Evolutionary conservation across 768 basidiomycete species (phyloP), one percentile per base, ranked within the genome.

Genomic region (Mycena amicta): DNA sequence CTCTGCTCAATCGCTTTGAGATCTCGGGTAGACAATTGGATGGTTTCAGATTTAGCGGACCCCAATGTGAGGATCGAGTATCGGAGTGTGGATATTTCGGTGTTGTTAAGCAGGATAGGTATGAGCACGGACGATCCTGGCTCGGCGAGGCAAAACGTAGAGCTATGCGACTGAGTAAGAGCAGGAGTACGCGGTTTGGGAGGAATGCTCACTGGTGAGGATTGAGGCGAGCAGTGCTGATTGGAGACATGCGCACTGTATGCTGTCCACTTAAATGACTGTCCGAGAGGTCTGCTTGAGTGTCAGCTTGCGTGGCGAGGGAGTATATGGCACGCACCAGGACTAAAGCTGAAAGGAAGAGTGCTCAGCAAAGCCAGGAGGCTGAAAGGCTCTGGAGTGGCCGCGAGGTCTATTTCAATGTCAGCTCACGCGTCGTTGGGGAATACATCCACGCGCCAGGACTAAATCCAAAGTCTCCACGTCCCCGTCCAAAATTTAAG

Each of bases 71-170:
- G 82, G 6, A 94, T 71, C 3, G 87, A 87, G 69, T 95, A 97
- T 55, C 79, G 82, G 51, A 97, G 74, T 52, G 81, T 80, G 13
- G 79, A 78, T 3, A 92, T 82, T n/a, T 80, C 80, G 8, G 95
- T 94, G 72, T 96, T 95, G 76, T 98, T 97, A 71, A 97, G 82
- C 45, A 95, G 79, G 30, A 97, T 74, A 1, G 95, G 95, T 47
- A 97, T 75, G 53, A 93, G 81, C 28, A 90, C 83, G 43, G 77
- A 75, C 52, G 80, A 77, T 5, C 75, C 72, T 11, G 78, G 74
- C 20, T 77, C 68, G 1, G 88, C 77, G 20, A 95, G 78, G 66
- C 93, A 96, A 70, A 88, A 95, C 3, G 85, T 85, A 52, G 84
- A 78, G 15, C 74, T 49, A 45, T 15, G 47, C 15, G 22, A 6